Evolutionary conservation across 2,329 filamentous ascomycete genomes (phyloP), one percentile per base, ranked within the genome.

Genomic region (Teratosphaeria destructans): DNA sequence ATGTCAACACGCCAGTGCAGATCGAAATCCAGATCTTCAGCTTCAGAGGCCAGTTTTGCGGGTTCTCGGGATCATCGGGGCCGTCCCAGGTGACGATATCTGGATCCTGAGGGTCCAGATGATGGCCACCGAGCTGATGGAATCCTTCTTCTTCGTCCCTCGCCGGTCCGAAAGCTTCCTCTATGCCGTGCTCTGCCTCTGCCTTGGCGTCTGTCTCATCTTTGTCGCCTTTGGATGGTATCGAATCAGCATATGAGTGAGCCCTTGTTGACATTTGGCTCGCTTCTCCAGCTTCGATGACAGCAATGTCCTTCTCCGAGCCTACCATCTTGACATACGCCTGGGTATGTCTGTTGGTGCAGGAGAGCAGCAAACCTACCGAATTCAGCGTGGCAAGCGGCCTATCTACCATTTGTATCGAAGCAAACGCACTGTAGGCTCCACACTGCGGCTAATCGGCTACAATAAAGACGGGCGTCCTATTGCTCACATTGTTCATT

Each of bases 1-100:
- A 74, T 0, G 77, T 78, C 68, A 79, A 73, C 2, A 68, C 43
- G 1, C 73, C 76, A 56, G 78, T 70, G 1, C 71, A 63, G 34
- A 75, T 64, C 0, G 78, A 80, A 43, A 76, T 73, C 63, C 62
- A 66, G 59, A 70, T 71, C 66, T 79, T 79, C 56, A 76, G 75
- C 3, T 56, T 57, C 11, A 65, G 63, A 3, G 68, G 67, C 72
- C 75, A 80, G 61, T 80, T 80, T 56, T 74, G 73, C 0, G 79
- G 79, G 59, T 81, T 79, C 26, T 72, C 71, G 16, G 68, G 67
- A 65, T 78, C 75, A 58, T 68, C 62, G 3, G 63, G 63, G 4
- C 62, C 60, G 52, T 63, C 60, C 57, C 57, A 64, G 27, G 60
- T 57, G 19, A 65, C 63, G 6, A 63, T 54, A 35, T 62, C 56